phyloP scores from a whole-genome alignment of 2,329 filamentous ascomycete genomes.

The Neoarthrinium moseri region DNA sequence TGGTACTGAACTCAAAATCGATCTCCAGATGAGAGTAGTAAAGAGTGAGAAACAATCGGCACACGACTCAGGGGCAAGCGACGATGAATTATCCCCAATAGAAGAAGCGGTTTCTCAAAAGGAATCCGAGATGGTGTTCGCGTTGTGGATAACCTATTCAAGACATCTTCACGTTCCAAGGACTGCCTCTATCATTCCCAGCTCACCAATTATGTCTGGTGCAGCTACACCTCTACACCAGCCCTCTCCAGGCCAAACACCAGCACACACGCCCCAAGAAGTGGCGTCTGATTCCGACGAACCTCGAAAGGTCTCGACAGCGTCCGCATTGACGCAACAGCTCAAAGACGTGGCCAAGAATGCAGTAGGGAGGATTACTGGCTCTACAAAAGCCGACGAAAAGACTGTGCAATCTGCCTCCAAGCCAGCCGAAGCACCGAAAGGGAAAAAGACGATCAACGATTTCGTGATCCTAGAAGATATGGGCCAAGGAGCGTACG shows the following conservation, averaged over 20 bases:
- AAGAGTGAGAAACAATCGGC: slow-evolving; percentile 72
- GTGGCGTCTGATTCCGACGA: slow-evolving; percentile 55
- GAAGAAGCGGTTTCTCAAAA: slow-evolving; percentile 46
- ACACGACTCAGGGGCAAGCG: slow-evolving; percentile 25
- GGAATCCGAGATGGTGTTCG: slow-evolving; percentile 81
- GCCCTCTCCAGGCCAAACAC: slow-evolving; percentile 73
- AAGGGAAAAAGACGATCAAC: slow-evolving; percentile 76
- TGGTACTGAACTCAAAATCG: slow-evolving; percentile 87
- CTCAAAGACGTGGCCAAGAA: slow-evolving; percentile 56
- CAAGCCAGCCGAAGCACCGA: slow-evolving; percentile 32
- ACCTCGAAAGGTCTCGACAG: slow-evolving; percentile 40
- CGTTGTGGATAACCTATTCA: slow-evolving; percentile 96
- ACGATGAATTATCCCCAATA: slow-evolving; percentile 30
- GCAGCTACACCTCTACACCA: slow-evolving; percentile 73
- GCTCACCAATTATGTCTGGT: slow-evolving; percentile 64
- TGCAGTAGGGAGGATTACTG: slow-evolving; percentile 53
- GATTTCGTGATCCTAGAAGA: slow-evolving; percentile 94
- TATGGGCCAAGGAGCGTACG: slow-evolving; percentile 97
- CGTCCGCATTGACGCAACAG: slow-evolving; percentile 52
- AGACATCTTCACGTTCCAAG: slow-evolving; percentile 81
- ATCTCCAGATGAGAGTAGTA: slow-evolving; percentile 94
- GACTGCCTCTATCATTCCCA: slow-evolving; percentile 45
- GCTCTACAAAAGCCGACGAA: slow-evolving; percentile 26
- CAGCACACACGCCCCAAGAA: slow-evolving; percentile 55
- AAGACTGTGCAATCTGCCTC: slow-evolving; percentile 28